Percentiles rank a stretch among this genome's conserved stretches.
phyloP scores from a whole-genome alignment of 768 basidiomycete species.

The Hygrophorus russula region DNA sequence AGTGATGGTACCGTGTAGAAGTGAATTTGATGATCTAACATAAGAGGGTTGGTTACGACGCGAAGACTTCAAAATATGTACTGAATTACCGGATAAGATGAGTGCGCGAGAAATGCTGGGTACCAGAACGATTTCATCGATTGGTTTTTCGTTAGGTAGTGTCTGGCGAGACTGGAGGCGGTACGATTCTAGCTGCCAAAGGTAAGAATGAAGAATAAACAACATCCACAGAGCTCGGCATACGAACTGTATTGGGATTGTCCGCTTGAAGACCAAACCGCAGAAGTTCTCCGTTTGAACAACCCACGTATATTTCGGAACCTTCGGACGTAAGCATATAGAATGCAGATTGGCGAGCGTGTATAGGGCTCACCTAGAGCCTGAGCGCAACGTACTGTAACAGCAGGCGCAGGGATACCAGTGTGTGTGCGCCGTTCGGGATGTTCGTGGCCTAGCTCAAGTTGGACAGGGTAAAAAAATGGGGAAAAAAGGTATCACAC shows the following conservation, averaged over 20 bases:
- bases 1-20: slow-evolving; percentile 77
- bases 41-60: slow-evolving; percentile 8
- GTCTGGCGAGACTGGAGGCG: slow-evolving; percentile 57
- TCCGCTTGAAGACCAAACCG: slow-evolving; percentile 65
- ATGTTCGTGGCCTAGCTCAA: background rate
- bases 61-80: slow-evolving; percentile 7
- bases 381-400: slow-evolving; percentile 39
- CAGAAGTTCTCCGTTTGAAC: slow-evolving; percentile 73
- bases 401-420: background rate
- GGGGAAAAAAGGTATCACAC: slow-evolving; percentile 7
- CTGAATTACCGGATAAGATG: slow-evolving; percentile 57
- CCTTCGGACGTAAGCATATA: no score
- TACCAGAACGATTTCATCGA: slow-evolving; percentile 73
- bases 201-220: slow-evolving; percentile 1
- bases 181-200: slow-evolving; percentile 47
- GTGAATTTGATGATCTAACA: slow-evolving; percentile 50
- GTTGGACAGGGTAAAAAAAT: background rate
- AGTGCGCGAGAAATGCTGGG: slow-evolving; percentile 67
- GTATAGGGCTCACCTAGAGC: slow-evolving; percentile 36
- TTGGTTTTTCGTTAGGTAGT: slow-evolving; percentile 54
- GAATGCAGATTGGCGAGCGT: background rate
- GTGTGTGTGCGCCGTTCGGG: background rate
- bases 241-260: slow-evolving; percentile 34
- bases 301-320: slow-evolving; percentile 80
- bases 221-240: background rate